Conservation (phyloP, 306 rosid genomes). For the Medicago lupulina region DNA sequence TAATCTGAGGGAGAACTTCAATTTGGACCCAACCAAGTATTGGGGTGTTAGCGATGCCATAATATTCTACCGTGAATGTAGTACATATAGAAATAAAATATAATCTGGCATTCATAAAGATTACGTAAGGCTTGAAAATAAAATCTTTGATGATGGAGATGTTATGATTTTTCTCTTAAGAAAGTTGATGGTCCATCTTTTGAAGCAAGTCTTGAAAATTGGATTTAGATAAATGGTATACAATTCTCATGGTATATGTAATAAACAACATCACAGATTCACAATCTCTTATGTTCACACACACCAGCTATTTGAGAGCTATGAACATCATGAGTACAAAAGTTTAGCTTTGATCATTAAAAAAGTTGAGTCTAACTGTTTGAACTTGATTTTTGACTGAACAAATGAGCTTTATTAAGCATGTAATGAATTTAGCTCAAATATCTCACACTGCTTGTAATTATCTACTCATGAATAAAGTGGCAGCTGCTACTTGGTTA, state of each 20-base stretch:
- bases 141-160: background rate
- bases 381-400: background rate
- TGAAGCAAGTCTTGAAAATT: background rate
- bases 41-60: background rate
- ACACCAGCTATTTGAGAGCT: background rate
- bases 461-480: slow-evolving; percentile 26
- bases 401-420: slow-evolving; percentile 6
- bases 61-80: background rate
- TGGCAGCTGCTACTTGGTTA: slow-evolving; percentile 22
- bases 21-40: slow-evolving; percentile 21
- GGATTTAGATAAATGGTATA: background rate
- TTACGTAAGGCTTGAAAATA: background rate
- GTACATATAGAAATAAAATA: background rate
- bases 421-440: background rate
- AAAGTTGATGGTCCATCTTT: background rate
- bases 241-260: background rate
- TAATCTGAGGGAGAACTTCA: slow-evolving; percentile 21
- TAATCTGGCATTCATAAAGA: slow-evolving; percentile 1
- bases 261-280: background rate
- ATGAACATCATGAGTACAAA: background rate
- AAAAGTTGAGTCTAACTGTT: slow-evolving; percentile 1
- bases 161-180: background rate
- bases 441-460: background rate
- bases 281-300: background rate
- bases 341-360: background rate